Evolutionary conservation across 2,329 filamentous ascomycete genomes (phyloP), one percentile per base, ranked within the genome.

Genomic region (Xylariaceae sp.): DNA sequence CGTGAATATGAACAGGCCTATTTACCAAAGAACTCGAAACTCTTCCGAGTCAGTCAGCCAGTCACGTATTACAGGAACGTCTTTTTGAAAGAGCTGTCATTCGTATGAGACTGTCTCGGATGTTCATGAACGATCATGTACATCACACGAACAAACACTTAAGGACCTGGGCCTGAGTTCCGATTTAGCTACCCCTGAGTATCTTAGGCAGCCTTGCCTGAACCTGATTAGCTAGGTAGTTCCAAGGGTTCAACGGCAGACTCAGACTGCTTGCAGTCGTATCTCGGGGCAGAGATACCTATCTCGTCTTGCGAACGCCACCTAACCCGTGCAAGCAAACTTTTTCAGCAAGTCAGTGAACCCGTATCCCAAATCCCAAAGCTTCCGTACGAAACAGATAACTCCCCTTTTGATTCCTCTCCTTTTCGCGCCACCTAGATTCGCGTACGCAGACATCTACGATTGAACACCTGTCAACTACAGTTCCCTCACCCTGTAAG

Each of bases 401-500:
- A 30, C 23, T 5, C 23, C 7, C 11, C 8, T 4, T 8, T 17
- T 41, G 23, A 34, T 11, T 41, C 41, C 13, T 23, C 35, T 10
- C 6, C 15, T 39, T 17, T 52, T 34, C 17, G n/a, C n/a, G 17
- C 37, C 51, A 41, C 41, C 35, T 53, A 53, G 49, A 34, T 23
- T 51, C 49, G 17, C 23, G 15, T 18, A 8, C 18, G 8, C 37
- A 10, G 51, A 9, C 11, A 35, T 41, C 51, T 53, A 41, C 35
- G n/a, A 3, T 41, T 23, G 15, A 30, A 30, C 30, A 51, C 49
- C n/a, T 15, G 3, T 15, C 23, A n/a, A n/a, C 18, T 39, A 53
- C 17, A 54, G 30, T 30, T 18, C 30, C 55, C 54, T 41, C 58
- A 39, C 51, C 30, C 45, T 34, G 49, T 45, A 50, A 64, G 49